phyloP scores from a whole-genome alignment of 2,329 filamentous ascomycete species.

The Ambrosiella xylebori region DNA sequence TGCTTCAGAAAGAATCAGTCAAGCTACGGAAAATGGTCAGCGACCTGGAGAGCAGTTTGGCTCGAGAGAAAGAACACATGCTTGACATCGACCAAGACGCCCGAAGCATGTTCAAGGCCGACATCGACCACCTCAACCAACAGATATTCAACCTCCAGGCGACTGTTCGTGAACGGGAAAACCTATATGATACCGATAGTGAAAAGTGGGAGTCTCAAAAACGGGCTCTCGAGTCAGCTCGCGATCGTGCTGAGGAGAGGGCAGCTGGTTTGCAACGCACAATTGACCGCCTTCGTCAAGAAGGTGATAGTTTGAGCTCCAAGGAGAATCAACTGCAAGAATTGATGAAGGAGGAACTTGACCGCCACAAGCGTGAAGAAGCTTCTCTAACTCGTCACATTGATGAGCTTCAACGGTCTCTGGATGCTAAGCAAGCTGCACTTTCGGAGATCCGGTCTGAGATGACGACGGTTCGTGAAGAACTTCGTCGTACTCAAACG shows the following conservation, averaged over 20 bases:
- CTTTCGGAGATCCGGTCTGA: constrained; percentile 50
- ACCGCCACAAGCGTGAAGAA: constrained; percentile 57
- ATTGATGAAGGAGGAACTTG: constrained; percentile 50
- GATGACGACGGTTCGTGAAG: constrained; percentile 47
- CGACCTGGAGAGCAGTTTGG: constrained; percentile 31
- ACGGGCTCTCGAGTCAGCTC: constrained; percentile 46
- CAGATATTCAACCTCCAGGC: constrained; percentile 47
- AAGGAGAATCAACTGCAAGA: constrained; percentile 52
- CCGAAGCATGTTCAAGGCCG: constrained; percentile 25
- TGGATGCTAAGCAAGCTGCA: constrained; percentile 47
- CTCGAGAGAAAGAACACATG: constrained; percentile 38
- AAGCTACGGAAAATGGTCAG: constrained; percentile 29
- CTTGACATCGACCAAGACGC: constrained; percentile 44
- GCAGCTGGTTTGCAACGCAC: constrained; percentile 50
- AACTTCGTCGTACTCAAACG: constrained; percentile 49
- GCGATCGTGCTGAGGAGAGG: constrained; percentile 49
- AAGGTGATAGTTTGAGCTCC: constrained; percentile 47
- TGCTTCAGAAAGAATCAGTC: constrained; percentile 47
- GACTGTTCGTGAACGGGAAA: constrained; percentile 51
- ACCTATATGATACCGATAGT: constrained; percentile 50
- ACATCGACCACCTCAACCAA: constrained; percentile 34
- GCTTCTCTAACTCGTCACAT: constrained; percentile 55
- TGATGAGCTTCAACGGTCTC: constrained; percentile 52
- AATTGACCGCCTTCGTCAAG: constrained; percentile 51
- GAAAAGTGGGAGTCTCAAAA: constrained; percentile 57